Base-by-base conservation (phyloP, 306 rosid species). In the Prunus mira region DNA sequence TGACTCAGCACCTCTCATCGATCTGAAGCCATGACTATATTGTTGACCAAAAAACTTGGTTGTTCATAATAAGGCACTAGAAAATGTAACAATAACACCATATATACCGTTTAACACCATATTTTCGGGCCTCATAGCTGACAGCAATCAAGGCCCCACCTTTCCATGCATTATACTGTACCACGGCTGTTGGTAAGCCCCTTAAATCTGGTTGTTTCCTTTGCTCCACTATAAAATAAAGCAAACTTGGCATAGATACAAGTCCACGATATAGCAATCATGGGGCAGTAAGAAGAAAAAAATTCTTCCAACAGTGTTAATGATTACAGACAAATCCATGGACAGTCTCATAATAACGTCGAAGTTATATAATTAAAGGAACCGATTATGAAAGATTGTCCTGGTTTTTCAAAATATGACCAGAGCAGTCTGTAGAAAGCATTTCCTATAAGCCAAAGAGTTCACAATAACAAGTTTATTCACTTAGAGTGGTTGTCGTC, bases 1-100 rank as follows among this genome's bases (percentile, higher is more conserved):
- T 62, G 98, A 96, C 82, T 95, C 98, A 63, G 87, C 92, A 11
- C 98, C 98, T 20, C 98, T 87, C 98, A 94, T 94, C 57, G 97
- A 92, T 74, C 98, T 92, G 86, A 73, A 82, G 71, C 0, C 70
- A 82, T 58, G 54, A 38, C 66, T 27, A 52, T 45, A 24, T 73
- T 51, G 46, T 70, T 41, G 25, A 24, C 25, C 25, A 24, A 24
- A 24, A 24, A 49, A n/a, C 73, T 41, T 41, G 12, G 3, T 70
- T 64, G 56, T 13, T 27, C 15, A 43, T 6, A 28, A 43, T 61
- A 38, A 75, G 3, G 10, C 43, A 60, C 63, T 52, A 38, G 67
- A 45, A 43, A 15, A 27, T 24, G 2, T 22, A 61, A 22, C 4
- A 9, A 50, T 50, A 50, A 41, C 13, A 49, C 54, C 50, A 49